Base-by-base conservation (phyloP, 1,284 basidiomycete species). In the Trametes pubescens region DNA sequence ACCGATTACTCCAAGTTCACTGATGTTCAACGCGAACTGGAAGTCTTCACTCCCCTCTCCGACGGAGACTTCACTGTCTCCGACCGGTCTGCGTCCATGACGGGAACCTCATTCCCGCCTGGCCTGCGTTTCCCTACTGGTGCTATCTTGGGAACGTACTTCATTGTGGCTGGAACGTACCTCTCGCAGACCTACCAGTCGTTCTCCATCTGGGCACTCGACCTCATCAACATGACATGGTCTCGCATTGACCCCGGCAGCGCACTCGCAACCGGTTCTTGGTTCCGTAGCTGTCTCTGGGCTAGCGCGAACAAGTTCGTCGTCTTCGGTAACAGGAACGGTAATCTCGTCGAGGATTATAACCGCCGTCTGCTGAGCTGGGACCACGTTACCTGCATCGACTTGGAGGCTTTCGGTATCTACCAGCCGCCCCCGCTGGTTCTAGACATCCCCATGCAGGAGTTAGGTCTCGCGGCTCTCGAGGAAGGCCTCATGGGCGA, bases 81-180 rank as follows among this genome's bases (percentile, higher is more conserved):
- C 67, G 88, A 95, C 75, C 86, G 88, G 22, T 95, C 93, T n/a
- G 77, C 83, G 22, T 80, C 89, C 26, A 94, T 93, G 87, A 85
- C 85, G 18, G 90, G 92, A 7, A 80, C 85, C 6, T 85, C 87
- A 1, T 90, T 95, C 68, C 96, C 96, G 32, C 96, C 95, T 0
- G 96, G 96, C 16, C 85, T 98, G 53, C 90, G 96, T 10, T 98
- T 98, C 79, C 96, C 96, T 9, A 93, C 94, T 0, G 96, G 95
- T 22, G 93, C 93, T 40, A 89, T 97, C 66, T 82, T 97, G 22
- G 95, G 95, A 32, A 89, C 87, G 44, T 89, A 96, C 76, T 86
- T 98, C 72, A 91, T 96, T 73, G 89, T 96, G 56, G 93, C 92
- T 14, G 94, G 95, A 35, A 93, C 93, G 24, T 96, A 96, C 74